Evolutionary conservation across 139 green algal species (phyloP), one percentile per base, ranked within the genome.

Genomic region (Chlamydomonas sp.): DNA sequence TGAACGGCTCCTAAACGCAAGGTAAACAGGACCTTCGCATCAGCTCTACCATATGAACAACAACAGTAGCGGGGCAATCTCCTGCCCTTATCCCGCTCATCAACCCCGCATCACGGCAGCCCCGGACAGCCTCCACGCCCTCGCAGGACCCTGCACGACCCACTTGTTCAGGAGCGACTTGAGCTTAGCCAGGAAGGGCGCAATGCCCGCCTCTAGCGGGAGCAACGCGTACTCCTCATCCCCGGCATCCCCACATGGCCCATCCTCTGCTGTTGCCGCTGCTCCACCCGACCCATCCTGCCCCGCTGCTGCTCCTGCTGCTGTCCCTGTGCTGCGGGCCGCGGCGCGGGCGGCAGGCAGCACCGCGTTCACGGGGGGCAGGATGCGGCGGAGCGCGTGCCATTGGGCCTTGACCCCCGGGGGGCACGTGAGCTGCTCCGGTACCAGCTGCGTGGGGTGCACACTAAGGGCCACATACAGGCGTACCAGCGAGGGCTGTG

Each of bases 181-280:
- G 1, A 86, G 82, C 62, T 86, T 86, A 10, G 82, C 82, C 61
- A 79, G 82, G 82, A 86, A 86, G 71, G 82, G 82, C 59, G 82
- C 82, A 0, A 86, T 68, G 2, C 82, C 82, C 3, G 82, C 31
- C 82, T 86, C 82, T 2, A 86, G 82, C 71, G 73, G 5, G 60
- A 86, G 82, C 10, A 18, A 60, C 20, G 71, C 71, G 3, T n/a
- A 20, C 71, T 77, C 71, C 4, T 77, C 71, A 5, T 77, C 71
- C n/a, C 1, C 71, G 3, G 10, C 71, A 5, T 14, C 20, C 59
- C 60, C 80, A 67, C 17, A 67, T 57, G 77, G 67, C 14, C 67
- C 80, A 14, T 77, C 66, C 66, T 71, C 69, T 2, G 69, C 69
- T 7, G 9, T 58, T 0, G 14, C 64, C 59, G 57, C 64, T 4